These are phyloP conservation scores for Acanthamoeba castellanii DNA, from an alignment of 208 protist genomes.

Conservation along the genomic window DNA sequence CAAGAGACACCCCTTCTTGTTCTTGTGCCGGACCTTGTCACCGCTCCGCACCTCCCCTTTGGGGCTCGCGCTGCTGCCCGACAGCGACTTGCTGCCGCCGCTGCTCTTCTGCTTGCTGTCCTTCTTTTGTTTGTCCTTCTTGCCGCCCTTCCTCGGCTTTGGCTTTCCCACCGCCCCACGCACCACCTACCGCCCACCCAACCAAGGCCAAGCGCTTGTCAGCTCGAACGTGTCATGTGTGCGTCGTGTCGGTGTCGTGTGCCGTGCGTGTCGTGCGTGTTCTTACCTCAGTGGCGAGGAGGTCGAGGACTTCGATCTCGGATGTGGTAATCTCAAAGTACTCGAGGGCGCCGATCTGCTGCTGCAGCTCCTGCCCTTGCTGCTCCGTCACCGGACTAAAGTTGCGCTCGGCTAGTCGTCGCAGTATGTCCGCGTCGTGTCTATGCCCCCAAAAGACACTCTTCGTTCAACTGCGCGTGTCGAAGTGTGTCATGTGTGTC, in stretches of 20 bases:
- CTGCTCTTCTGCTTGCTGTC: not conserved
- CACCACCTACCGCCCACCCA: not conserved
- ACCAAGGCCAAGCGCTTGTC: not conserved
- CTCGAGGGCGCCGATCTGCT: conserved; percentile 63
- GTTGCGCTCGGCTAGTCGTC: conserved; percentile 57
- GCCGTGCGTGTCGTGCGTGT: not conserved
- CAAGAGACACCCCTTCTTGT: not conserved
- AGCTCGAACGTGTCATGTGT: not conserved
- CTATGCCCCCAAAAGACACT: not conserved
- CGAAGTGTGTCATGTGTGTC: not conserved
- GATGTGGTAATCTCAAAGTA: conserved; percentile 71
- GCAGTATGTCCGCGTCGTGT: conserved; percentile 37
- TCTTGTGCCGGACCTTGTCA: not conserved
- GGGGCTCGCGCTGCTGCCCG: too few relatives aligned
- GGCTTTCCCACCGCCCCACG: conserved; percentile 55
- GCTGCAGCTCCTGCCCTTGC: conserved; percentile 62
- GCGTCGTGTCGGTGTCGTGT: not conserved
- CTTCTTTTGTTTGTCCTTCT: conserved; percentile 57
- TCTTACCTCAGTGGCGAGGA: conserved; percentile 54
- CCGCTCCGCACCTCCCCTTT: not conserved
- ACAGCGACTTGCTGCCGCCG: not conserved
- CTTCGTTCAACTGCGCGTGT: too few relatives aligned
- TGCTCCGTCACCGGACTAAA: conserved; percentile 69
- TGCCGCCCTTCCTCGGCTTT: conserved; percentile 59
- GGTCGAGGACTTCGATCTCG: conserved; percentile 70